phyloP scores from a whole-genome alignment of 2,329 filamentous ascomycete genomes.

The Corynespora cassiicola region DNA sequence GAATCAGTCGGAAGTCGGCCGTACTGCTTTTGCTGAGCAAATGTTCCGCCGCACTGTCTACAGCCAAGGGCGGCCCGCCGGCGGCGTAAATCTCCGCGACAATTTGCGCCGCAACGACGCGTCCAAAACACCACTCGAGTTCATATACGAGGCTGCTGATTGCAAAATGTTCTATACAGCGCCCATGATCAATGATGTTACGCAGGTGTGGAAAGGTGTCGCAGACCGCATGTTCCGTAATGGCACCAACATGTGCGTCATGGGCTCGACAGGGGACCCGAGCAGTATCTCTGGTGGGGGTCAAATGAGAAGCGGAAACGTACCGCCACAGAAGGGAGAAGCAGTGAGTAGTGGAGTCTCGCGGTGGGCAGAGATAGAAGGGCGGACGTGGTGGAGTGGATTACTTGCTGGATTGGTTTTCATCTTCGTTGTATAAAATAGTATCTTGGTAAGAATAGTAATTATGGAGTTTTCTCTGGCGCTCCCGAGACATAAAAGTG shows the following conservation, averaged over 20 bases:
- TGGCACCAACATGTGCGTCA: constrained; percentile 27
- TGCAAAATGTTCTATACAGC: constrained; percentile 49
- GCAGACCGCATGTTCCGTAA: constrained; percentile 43
- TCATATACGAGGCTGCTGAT: constrained; percentile 50
- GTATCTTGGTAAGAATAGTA: no score
- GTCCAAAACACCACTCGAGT: constrained; percentile 46
- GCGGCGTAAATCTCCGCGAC: constrained; percentile 45
- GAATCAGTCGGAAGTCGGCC: constrained; percentile 35
- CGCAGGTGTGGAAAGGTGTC: constrained; percentile 46
- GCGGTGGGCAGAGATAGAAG: no score
- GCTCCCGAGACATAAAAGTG: no score
- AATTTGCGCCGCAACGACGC: constrained; percentile 46
- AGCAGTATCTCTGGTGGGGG: constrained; percentile 38
- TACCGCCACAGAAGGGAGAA: no score
- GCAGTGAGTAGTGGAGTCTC: no score
- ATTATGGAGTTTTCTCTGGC: no score
- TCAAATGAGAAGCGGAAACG: constrained; percentile 30
- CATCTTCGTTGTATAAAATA: no score
- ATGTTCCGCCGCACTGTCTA: constrained; percentile 39
- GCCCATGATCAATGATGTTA: constrained; percentile 42
- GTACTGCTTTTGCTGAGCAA: constrained; percentile 40
- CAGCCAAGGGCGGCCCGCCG: constrained; percentile 25
- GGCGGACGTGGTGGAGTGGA: neutral
- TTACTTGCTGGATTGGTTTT: no score
- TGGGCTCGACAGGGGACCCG: constrained; percentile 36